phyloP scores from a whole-genome alignment of 2,329 filamentous ascomycete genomes.

The Epichloe hybrida region DNA sequence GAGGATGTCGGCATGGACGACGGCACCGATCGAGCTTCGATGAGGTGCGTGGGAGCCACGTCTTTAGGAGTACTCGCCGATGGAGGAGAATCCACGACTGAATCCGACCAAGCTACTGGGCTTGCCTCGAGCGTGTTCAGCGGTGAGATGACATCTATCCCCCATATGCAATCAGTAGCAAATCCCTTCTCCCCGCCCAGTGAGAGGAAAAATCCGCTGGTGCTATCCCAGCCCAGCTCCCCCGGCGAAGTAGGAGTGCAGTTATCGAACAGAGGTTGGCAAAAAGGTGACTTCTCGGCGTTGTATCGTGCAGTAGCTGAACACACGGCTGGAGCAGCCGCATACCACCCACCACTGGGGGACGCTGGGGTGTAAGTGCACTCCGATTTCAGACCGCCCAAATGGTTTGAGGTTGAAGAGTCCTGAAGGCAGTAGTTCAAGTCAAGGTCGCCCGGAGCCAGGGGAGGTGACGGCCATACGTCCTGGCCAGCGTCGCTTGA shows the following conservation, averaged over 20 bases:
- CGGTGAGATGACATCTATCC: neutral
- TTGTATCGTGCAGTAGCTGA: neutral
- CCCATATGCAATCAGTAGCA: neutral
- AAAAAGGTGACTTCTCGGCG: neutral
- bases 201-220: neutral
- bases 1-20: neutral
- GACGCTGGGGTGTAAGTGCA: neutral
- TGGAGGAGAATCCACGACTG: conserved; percentile 2
- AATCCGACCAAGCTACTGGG: conserved; percentile 3
- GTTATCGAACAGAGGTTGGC: neutral
- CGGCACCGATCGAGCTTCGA: neutral
- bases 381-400: neutral
- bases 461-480: conserved; percentile 24
- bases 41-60: neutral
- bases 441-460: conserved; percentile 1
- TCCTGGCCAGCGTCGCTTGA: conserved; percentile 9
- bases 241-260: neutral
- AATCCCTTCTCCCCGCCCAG: neutral
- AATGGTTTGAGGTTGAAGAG: neutral
- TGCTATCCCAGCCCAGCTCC: neutral
- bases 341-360: neutral
- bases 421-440: conserved; percentile 3
- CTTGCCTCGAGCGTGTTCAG: conserved; percentile 7
- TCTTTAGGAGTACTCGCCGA: conserved; percentile 5
- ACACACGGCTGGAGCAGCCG: neutral